Percentiles rank a stretch among this genome's conserved stretches.
Evolutionary conservation across 1,284 basidiomycete genomes (phyloP).

Genomic region (Blastosporella zonata): DNA sequence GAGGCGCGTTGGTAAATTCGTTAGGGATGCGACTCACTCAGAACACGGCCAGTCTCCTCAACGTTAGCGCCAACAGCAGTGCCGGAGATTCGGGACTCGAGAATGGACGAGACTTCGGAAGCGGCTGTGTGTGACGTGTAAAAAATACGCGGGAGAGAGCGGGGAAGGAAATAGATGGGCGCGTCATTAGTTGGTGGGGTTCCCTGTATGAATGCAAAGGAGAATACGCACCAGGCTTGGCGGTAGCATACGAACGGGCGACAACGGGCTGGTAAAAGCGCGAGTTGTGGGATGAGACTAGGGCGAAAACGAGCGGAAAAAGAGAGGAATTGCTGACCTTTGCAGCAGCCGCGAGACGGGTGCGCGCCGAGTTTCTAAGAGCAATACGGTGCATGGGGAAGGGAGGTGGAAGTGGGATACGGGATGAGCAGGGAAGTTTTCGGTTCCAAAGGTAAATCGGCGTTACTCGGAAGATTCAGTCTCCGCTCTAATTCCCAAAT

Average conservation of each 20-base stretch:
- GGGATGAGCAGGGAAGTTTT: slow-evolving; percentile 41
- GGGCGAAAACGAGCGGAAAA: slow-evolving; percentile 22
- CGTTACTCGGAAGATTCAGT: slow-evolving; percentile 43
- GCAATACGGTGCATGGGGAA: slow-evolving; percentile 83
- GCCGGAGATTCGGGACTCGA: slow-evolving; percentile 97
- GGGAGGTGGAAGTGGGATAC: slow-evolving; percentile 42
- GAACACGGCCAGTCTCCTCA: slow-evolving; percentile 97
- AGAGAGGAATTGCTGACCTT: slow-evolving; percentile 44
- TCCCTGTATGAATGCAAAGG: slow-evolving; percentile 8
- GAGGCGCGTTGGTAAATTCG: slow-evolving; percentile 8
- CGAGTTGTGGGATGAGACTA: slow-evolving; percentile 21
- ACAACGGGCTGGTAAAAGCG: slow-evolving; percentile 44
- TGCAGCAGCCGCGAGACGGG: slow-evolving; percentile 62
- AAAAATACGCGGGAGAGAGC: slow-evolving; percentile 26
- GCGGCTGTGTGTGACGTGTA: slow-evolving; percentile 74
- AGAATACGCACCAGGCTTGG: slow-evolving; percentile 84
- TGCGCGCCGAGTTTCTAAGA: slow-evolving; percentile 80
- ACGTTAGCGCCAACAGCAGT: slow-evolving; percentile 89
- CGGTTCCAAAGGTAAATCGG: slow-evolving; percentile 34
- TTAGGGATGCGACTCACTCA: slow-evolving; percentile 65
- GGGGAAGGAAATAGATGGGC: slow-evolving; percentile 18
- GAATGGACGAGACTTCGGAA: slow-evolving; percentile 98
- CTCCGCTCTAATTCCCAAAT: slow-evolving; percentile 31
- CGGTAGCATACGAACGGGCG: slow-evolving; percentile 90
- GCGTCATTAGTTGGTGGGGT: slow-evolving; percentile 22